These are phyloP conservation scores for Hsuehochloa calcarea DNA, from an alignment of 176 grass and related monocot species.

Conservation along the genomic window DNA sequence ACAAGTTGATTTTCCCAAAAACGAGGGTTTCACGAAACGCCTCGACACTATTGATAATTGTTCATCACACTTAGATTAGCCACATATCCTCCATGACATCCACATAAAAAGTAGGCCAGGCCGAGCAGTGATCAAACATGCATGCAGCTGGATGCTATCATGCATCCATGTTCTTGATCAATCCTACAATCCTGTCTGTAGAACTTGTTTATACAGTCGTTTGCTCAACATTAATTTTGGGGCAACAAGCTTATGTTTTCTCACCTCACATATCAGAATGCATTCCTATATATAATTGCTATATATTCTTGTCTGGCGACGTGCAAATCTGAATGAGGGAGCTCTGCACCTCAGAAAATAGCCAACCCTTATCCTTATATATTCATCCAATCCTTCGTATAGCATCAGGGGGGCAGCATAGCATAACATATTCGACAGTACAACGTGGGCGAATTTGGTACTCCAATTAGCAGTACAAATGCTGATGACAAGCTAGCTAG, in stretches of 20 bases:
- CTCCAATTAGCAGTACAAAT: conserved; percentile 19
- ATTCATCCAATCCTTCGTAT: conserved; percentile 14
- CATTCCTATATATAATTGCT: neutral
- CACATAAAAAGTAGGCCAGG: too few relatives aligned
- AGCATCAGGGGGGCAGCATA: conserved; percentile 25
- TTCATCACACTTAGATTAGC: too few relatives aligned
- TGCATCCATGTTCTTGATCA: neutral
- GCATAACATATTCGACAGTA: conserved; percentile 5
- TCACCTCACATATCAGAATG: neutral
- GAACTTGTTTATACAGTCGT: neutral
- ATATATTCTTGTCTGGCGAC: neutral
- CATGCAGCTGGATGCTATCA: too few relatives aligned
- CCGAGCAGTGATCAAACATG: too few relatives aligned
- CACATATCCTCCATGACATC: too few relatives aligned
- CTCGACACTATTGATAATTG: too few relatives aligned
- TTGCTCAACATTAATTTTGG: neutral
- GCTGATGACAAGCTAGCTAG: conserved; percentile 15
- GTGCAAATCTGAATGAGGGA: neutral
- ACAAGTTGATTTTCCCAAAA: too few relatives aligned
- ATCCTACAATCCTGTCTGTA: neutral
- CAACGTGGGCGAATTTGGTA: conserved; percentile 40
- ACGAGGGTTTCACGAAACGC: too few relatives aligned
- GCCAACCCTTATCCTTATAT: neutral
- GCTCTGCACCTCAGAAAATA: neutral
- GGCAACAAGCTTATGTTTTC: too few relatives aligned